Evolutionary conservation across 371 early-diverging fungal genomes (phyloP).

Genomic region (Apophysomyces elegans): DNA sequence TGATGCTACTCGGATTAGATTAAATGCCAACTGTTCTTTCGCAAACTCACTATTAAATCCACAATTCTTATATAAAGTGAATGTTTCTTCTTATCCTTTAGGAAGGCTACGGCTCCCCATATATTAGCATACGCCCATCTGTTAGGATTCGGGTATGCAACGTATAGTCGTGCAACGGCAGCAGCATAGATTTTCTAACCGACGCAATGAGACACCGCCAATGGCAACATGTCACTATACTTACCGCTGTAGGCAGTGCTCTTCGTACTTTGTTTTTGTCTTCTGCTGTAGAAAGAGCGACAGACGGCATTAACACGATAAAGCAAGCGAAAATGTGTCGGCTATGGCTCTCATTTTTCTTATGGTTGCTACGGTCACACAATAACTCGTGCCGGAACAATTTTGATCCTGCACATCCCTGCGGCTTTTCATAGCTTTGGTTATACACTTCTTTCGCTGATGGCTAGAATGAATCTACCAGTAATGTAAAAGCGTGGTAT

Average conservation of each 20-base stretch:
- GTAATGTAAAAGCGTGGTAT: no score
- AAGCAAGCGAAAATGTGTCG: neutral
- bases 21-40: neutral
- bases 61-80: conserved; percentile 79
- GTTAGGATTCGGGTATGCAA: conserved; percentile 74
- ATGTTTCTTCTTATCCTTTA: conserved; percentile 65
- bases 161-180: conserved; percentile 85
- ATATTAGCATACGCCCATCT: conserved; percentile 79
- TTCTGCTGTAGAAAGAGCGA: conserved; percentile 49
- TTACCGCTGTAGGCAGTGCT: conserved; percentile 51
- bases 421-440: no score
- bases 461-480: no score
- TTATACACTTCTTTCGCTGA: no score
- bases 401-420: no score
- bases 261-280: conserved; percentile 55
- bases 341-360: neutral
- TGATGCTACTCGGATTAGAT: conserved; percentile 41
- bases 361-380: neutral
- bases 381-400: neutral
- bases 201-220: neutral
- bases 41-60: conserved; percentile 66
- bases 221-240: conserved; percentile 8
- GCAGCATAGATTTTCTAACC: conserved; percentile 84
- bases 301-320: conserved; percentile 41
- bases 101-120: conserved; percentile 81